Conservation (phyloP, 1,284 basidiomycete genomes). For the Phellopilus nigrolimitatus region DNA sequence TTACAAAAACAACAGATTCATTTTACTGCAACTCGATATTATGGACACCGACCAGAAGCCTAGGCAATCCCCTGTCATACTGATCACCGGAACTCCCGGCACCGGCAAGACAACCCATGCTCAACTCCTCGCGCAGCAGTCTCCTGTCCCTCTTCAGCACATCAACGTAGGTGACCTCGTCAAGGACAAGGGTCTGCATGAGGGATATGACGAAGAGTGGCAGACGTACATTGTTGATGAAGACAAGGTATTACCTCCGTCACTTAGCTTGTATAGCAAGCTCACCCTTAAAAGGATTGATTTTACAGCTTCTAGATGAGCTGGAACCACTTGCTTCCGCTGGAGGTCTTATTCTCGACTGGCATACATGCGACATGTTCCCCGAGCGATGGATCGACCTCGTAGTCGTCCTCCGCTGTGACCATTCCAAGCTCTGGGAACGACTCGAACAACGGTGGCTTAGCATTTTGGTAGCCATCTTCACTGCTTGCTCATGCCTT, state of each 20-base stretch:
- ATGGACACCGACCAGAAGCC: conserved; percentile 4
- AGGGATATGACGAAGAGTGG: conserved; percentile 92
- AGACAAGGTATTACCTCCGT: conserved; percentile 62
- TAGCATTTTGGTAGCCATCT: not conserved
- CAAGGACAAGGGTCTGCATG: conserved; percentile 79
- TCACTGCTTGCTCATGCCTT: not conserved
- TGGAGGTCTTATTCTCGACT: conserved; percentile 90
- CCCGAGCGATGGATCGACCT: conserved; percentile 97
- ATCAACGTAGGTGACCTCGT: conserved; percentile 90
- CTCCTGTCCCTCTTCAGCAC: conserved; percentile 65
- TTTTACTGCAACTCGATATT: not conserved
- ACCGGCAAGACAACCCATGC: conserved; percentile 91
- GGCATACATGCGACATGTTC: conserved; percentile 94
- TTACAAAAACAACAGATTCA: not conserved
- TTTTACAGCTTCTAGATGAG: conserved; percentile 74
- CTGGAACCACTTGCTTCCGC: conserved; percentile 66
- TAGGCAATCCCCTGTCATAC: conserved; percentile 65
- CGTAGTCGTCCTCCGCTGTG: conserved; percentile 89
- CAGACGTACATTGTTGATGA: conserved; percentile 93
- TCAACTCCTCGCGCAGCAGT: conserved; percentile 66
- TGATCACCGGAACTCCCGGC: conserved; percentile 90
- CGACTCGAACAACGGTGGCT: conserved; percentile 86
- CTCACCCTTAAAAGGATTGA: not conserved
- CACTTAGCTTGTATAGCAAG: not conserved
- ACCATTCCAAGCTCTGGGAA: conserved; percentile 89